Percentiles rank a stretch among this genome's conserved stretches.
These are phyloP conservation scores for Cladophialophora bantiana DNA, from an alignment of 2,329 filamentous ascomycete genomes.

Conservation along the genomic window DNA sequence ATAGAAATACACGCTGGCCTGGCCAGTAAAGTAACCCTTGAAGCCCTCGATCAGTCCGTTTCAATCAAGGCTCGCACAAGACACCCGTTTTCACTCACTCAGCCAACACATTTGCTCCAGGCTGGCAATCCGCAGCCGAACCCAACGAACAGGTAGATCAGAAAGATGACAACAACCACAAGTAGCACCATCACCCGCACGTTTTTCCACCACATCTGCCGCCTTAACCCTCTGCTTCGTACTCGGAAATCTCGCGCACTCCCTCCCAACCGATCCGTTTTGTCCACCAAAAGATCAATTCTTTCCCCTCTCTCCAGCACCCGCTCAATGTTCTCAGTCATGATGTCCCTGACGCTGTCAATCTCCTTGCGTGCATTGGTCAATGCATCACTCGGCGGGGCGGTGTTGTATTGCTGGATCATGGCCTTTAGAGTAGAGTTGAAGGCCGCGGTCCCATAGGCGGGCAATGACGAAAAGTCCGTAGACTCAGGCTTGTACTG, in stretches of 20 bases:
- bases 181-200: slow-evolving; percentile 89
- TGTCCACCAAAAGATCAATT: slow-evolving; percentile 92
- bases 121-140: slow-evolving; percentile 74
- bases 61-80: background rate
- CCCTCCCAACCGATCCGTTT: slow-evolving; percentile 90
- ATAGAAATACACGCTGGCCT: background rate
- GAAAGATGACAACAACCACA: slow-evolving; percentile 71
- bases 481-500: slow-evolving; percentile 71
- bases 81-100: slow-evolving; percentile 4
- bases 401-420: slow-evolving; percentile 85
- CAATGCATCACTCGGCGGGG: slow-evolving; percentile 79
- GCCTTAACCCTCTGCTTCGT: slow-evolving; percentile 81
- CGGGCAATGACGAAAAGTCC: slow-evolving; percentile 78
- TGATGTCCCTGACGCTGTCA: slow-evolving; percentile 88
- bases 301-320: slow-evolving; percentile 89
- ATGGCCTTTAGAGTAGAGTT: slow-evolving; percentile 78
- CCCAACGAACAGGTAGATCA: slow-evolving; percentile 74
- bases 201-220: slow-evolving; percentile 99
- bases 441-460: slow-evolving; percentile 89
- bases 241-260: slow-evolving; percentile 90
- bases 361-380: slow-evolving; percentile 86
- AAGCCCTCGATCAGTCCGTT: background rate
- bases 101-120: slow-evolving; percentile 54
- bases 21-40: background rate
- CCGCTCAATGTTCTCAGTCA: slow-evolving; percentile 94